Percentiles rank a stretch among this genome's conserved stretches.
Evolutionary conservation across 1,284 basidiomycete genomes (phyloP).

Genomic region (Puccinia coronata): DNA sequence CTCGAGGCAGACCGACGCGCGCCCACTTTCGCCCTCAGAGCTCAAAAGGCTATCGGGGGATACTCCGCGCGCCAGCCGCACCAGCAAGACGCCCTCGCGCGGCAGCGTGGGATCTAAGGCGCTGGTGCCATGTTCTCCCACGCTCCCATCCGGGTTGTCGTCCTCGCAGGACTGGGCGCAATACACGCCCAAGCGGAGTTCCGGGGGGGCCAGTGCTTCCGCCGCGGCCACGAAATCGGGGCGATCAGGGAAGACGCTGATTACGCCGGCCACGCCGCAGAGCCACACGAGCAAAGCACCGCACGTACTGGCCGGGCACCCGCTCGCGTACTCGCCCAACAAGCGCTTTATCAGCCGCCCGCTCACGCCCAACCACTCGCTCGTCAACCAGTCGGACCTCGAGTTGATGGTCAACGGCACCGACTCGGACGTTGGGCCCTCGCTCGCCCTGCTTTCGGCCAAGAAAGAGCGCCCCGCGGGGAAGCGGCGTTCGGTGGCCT

Average conservation of each 20-base stretch:
- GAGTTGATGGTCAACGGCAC: slow-evolving; percentile 36
- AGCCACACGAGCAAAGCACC: neutral
- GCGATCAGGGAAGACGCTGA: neutral
- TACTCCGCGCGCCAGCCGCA: neutral
- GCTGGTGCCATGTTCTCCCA: neutral
- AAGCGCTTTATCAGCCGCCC: neutral
- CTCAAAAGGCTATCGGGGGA: neutral
- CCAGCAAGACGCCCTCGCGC: neutral
- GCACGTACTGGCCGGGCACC: neutral
- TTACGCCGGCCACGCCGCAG: neutral
- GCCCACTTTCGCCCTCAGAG: neutral
- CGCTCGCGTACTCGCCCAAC: neutral
- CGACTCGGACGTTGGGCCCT: slow-evolving; percentile 14
- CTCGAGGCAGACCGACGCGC: neutral
- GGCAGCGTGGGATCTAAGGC: no score
- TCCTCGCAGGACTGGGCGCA: neutral
- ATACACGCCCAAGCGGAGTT: neutral
- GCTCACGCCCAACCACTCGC: neutral
- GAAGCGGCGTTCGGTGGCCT: no score
- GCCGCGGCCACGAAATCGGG: neutral
- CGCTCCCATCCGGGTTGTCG: neutral
- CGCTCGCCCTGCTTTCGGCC: neutral
- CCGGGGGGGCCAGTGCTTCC: neutral
- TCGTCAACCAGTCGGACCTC: slow-evolving; percentile 24
- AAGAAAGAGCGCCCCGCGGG: neutral